Conservation (phyloP, 306 rosid genomes). For the Arachis hypogaea region DNA sequence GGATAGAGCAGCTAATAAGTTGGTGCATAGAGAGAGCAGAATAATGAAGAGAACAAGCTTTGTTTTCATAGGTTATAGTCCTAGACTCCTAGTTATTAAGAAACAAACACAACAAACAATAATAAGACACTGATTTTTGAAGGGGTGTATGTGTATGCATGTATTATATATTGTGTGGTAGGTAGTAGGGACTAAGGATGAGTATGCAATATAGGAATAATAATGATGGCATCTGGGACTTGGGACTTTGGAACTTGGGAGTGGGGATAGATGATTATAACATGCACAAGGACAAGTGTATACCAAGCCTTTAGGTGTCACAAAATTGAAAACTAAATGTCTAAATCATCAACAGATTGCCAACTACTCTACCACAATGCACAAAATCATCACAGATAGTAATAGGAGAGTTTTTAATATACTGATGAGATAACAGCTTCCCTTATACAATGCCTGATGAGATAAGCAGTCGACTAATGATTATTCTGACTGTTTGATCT, state of each 20-base stretch:
- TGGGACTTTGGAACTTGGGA: background rate
- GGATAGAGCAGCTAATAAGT: conserved; percentile 2
- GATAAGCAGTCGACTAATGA: conserved; percentile 32
- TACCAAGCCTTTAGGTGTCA: background rate
- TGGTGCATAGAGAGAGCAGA: conserved; percentile 27
- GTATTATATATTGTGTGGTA: background rate
- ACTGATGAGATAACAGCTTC: too few species aligned
- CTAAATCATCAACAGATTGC: background rate
- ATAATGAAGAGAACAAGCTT: conserved; percentile 40
- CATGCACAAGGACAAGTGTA: conserved; percentile 53
- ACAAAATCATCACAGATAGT: too few species aligned
- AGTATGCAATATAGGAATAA: background rate
- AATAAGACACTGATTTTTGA: too few species aligned
- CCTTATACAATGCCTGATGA: too few species aligned
- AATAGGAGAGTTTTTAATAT: too few species aligned
- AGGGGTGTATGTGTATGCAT: background rate
- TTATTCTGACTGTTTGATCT: conserved; percentile 30
- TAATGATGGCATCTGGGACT: too few species aligned
- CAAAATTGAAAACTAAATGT: background rate
- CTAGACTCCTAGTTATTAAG: background rate
- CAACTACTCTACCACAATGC: background rate
- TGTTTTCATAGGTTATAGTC: conserved; percentile 31
- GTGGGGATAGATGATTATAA: background rate
- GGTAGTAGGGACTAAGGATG: background rate
- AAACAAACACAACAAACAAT: background rate